Percentiles rank a stretch among this genome's conserved stretches.
Conservation (phyloP, 805 yeast species). For the Nakazawaea laoshanensis region DNA sequence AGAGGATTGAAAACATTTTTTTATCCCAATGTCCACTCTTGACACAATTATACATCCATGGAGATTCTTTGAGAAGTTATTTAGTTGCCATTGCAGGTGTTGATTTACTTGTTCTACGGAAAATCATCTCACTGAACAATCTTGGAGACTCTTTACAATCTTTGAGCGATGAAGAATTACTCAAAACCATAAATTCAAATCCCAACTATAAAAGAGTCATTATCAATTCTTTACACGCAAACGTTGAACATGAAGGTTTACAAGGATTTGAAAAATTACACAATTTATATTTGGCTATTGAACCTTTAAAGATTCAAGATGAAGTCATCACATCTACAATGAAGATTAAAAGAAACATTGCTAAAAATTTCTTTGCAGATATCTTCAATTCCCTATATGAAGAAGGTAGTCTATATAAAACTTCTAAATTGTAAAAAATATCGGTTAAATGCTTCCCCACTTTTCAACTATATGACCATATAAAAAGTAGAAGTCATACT, state of each 20-base stretch:
- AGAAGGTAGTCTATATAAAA: conserved; percentile 12
- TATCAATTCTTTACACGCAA: conserved; percentile 27
- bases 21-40: conserved; percentile 38
- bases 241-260: conserved; percentile 27
- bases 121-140: not conserved
- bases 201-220: conserved; percentile 21
- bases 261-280: conserved; percentile 60
- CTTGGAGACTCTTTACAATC: not conserved
- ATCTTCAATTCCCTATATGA: conserved; percentile 9
- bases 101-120: conserved; percentile 28
- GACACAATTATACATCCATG: conserved; percentile 53
- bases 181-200: conserved; percentile 1
- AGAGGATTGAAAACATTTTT: conserved; percentile 41
- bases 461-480: too few species aligned
- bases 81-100: conserved; percentile 59
- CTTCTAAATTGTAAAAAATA: conserved; percentile 4
- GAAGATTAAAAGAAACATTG: conserved; percentile 29
- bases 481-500: too few species aligned
- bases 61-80: conserved; percentile 48
- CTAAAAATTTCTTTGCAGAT: conserved; percentile 9
- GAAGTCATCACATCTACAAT: conserved; percentile 63
- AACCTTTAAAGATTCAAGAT: conserved; percentile 55
- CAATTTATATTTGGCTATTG: conserved; percentile 42
- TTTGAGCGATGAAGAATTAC: not conserved
- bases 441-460: too few species aligned